Evolutionary conservation across 179 eudicot genomes (phyloP).

Genomic region (Pouteria campechiana): DNA sequence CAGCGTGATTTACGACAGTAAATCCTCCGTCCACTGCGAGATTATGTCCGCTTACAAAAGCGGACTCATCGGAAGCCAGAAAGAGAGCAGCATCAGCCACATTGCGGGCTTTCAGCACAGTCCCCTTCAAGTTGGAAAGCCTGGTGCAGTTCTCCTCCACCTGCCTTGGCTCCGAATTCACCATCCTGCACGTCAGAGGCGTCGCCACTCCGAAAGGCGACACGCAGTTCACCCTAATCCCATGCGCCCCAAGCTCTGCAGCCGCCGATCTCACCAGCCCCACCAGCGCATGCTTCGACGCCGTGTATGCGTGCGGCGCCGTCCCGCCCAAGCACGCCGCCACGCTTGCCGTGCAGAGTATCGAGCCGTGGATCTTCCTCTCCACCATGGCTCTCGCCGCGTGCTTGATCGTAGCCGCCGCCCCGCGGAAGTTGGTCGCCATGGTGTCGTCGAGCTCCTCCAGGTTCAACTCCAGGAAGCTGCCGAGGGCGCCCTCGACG

Average conservation of each 20-base stretch:
- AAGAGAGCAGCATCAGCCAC: conserved; percentile 54
- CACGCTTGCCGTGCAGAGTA: conserved; percentile 56
- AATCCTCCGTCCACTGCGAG: conserved; percentile 42
- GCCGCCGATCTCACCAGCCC: conserved; percentile 43
- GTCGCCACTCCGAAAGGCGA: conserved; percentile 63
- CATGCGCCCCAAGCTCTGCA: conserved; percentile 39
- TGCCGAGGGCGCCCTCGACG: conserved; percentile 20
- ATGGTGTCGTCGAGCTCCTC: conserved; percentile 19
- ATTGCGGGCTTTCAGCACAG: conserved; percentile 31
- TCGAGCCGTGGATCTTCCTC: conserved; percentile 36
- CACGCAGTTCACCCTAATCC: conserved; percentile 50
- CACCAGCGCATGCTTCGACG: conserved; percentile 49
- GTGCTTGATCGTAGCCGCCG: conserved; percentile 44
- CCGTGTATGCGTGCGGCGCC: conserved; percentile 29
- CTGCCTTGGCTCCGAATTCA: conserved; percentile 11
- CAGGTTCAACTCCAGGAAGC: conserved; percentile 42
- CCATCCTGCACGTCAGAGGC: conserved; percentile 18
- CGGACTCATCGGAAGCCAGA: conserved; percentile 43
- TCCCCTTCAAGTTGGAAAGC: conserved; percentile 29
- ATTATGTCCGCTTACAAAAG: conserved; percentile 33
- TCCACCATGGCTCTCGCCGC: conserved; percentile 52
- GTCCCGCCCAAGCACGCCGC: conserved; percentile 29
- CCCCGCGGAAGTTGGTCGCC: conserved; percentile 33
- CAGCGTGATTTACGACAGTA: too few species aligned
- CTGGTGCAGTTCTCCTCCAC: conserved; percentile 1